These are phyloP conservation scores for Trichoderma arundinaceum DNA, from an alignment of 2,329 filamentous ascomycete genomes.

Conservation along the genomic window DNA sequence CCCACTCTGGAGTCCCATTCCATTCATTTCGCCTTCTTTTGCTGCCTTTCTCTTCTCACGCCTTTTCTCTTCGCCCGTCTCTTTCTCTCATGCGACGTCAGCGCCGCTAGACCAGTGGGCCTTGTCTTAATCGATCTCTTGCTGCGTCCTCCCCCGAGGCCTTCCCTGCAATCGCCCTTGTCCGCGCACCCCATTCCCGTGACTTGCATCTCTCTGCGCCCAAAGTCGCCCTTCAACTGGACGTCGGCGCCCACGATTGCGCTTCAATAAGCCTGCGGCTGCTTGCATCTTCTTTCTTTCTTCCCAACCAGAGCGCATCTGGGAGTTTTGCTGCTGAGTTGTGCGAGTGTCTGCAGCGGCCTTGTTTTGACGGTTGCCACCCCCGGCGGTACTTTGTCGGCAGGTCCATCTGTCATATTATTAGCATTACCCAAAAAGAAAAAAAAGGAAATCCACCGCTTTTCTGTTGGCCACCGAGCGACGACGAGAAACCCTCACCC, in stretches of 20 bases:
- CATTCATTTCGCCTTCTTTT: background rate
- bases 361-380: slow-evolving; percentile 14
- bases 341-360: slow-evolving; percentile 1
- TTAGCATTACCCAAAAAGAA: slow-evolving; percentile 22
- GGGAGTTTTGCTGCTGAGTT: background rate
- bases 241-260: slow-evolving; percentile 17
- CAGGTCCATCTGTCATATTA: slow-evolving; percentile 28
- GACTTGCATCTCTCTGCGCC: slow-evolving; percentile 24
- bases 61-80: background rate
- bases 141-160: slow-evolving; percentile 1
- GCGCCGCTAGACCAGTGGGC: slow-evolving; percentile 17
- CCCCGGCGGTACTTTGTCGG: slow-evolving; percentile 25
- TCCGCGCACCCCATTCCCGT: slow-evolving; percentile 14
- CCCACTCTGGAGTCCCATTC: slow-evolving; percentile 4
- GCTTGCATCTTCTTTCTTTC: slow-evolving; percentile 8
- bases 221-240: slow-evolving; percentile 15
- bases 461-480: slow-evolving; percentile 22
- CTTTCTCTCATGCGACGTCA: slow-evolving; percentile 23
- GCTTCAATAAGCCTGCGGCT: background rate
- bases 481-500: slow-evolving; percentile 19
- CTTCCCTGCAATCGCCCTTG: slow-evolving; percentile 33
- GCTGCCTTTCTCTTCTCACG: background rate
- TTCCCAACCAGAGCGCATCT: slow-evolving; percentile 2
- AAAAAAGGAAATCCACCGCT: slow-evolving; percentile 30
- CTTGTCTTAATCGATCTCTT: slow-evolving; percentile 31